Evolutionary conservation across 1,284 basidiomycete genomes (phyloP), one percentile per base, ranked within the genome.

Genomic region (Mycosarcoma maydis): DNA sequence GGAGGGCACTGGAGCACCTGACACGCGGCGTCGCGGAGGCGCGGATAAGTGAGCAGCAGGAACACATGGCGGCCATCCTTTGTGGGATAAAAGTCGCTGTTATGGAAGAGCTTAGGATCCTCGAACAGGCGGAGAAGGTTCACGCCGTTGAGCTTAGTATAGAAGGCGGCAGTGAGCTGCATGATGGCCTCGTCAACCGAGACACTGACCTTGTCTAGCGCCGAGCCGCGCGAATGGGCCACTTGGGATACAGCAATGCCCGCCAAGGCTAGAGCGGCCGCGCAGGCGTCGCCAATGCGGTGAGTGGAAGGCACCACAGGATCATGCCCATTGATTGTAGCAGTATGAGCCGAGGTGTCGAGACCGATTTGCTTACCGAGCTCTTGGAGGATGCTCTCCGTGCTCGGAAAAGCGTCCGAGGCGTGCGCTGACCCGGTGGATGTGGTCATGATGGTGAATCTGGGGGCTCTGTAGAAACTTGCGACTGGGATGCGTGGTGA

Each of bases 91-190:
- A 41, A 41, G 24, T 41, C 40, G 26, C 40, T 41, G 40, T 41
- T 41, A 26, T 41, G 40, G 40, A 41, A 41, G 16, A 41, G 24
- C 24, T 41, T 41, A 17, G 24, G 40, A 17, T 41, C 40, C 6
- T 41, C 40, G 40, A 41, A 41, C 24, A 41, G 40, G n/a, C 40
- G 40, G 5, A 41, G n/a, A 23, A 41, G 40, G 7, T 23, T 26
- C n/a, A 41, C 40, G 14, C 40, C 40, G 24, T 41, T 41, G 40
- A 41, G 16, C n/a, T 41, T 41, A 17, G 40, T 41, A 26, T 41
- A 41, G 40, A 41, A 41, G 40, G 40, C 40, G 16, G 40, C 40
- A 5, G 40, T 41, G 24, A 41, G 40, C 40, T 41, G 40, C 40
- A 41, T 41, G 40, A 41, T 41, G 40, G 40, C 40, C 24, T 41